Percentiles rank a stretch among this genome's conserved stretches.
These are phyloP conservation scores for Geranium brycei DNA, from an alignment of 345 rosid genomes.

Conservation along the genomic window DNA sequence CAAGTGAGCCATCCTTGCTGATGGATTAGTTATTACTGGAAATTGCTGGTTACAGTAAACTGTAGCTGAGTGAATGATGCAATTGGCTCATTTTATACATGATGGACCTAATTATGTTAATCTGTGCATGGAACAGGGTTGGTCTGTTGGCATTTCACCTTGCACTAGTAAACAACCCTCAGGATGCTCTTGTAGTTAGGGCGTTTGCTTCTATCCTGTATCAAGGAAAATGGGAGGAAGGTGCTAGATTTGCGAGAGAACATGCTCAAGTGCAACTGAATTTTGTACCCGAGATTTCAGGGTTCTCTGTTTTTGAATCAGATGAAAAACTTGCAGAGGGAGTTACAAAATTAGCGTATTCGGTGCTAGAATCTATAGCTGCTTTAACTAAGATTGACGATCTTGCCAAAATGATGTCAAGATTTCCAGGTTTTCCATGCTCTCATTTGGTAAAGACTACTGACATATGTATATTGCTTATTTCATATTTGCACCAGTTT, in stretches of 20 bases:
- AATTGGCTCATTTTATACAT: neutral
- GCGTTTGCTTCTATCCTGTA: conserved; percentile 63
- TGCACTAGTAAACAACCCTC: conserved; percentile 64
- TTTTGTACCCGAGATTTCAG: conserved; percentile 50
- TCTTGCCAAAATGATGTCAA: conserved; percentile 25
- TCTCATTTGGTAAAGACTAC: conserved; percentile 39
- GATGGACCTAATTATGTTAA: neutral
- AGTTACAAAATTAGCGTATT: conserved; percentile 40
- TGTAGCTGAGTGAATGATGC: neutral
- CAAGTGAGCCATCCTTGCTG: neutral
- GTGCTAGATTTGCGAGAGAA: conserved; percentile 46
- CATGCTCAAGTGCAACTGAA: conserved; percentile 22
- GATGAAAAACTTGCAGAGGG: conserved; percentile 48
- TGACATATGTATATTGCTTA: conserved; percentile 6
- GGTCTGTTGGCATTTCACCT: conserved; percentile 76
- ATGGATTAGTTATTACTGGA: neutral
- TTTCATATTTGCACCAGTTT: neutral
- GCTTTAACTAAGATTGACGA: conserved; percentile 26
- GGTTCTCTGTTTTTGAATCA: conserved; percentile 30
- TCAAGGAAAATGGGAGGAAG: conserved; percentile 60
- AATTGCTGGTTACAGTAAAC: neutral
- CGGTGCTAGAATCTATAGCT: conserved; percentile 32
- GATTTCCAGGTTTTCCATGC: conserved; percentile 24
- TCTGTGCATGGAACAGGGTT: conserved; percentile 36
- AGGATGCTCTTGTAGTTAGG: conserved; percentile 49